Base-by-base conservation (phyloP, 1,284 basidiomycete species). In the Tranzscheliella williamsii region DNA sequence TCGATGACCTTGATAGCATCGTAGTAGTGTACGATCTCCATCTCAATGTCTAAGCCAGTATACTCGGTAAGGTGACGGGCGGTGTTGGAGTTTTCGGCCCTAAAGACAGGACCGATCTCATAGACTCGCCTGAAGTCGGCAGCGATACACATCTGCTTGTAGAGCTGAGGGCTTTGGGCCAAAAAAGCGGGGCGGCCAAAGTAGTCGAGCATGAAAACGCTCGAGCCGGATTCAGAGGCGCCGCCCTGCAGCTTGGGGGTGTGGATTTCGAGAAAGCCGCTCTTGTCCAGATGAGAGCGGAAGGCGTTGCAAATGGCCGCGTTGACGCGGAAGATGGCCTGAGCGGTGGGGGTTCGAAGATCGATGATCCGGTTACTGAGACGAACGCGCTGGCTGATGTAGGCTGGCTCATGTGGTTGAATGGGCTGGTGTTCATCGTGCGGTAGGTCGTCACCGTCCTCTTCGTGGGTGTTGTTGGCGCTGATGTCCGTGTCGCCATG, bases 61-160 rank as follows among this genome's bases (percentile, higher is more conserved):
- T 72, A 75, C 37, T 75, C 73, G 42, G 73, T 75, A 38, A 75
- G 41, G 34, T 75, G 73, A 24, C 73, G 69, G 31, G 67, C 43
- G 18, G 73, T 75, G 58, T 75, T 75, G 35, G 66, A 70, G 62
- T 75, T 73, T 37, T 75, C 73, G 24, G 73, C 73, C 21, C 73
- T 60, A 53, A 75, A 75, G 42, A 75, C 73, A 20, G 73, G 71
- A 11, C 72, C 73, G 42, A 75, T 68, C 56, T 75, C 73, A 60
- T 67, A 75, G 31, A 75, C 73, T 5, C 70, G 54, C 51, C 58
- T 53, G 34, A 75, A 64, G 47, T 75, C 73, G 26, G 67, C 65
- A 12, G 63, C 56, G 41, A 75, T 75, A 33, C 66, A 69, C 73
- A 73, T 72, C 55, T 75, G 73, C 61, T 75, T 75, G 61, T 54